Conservation (phyloP, 495 filamentous ascomycete species). For the Barbatosphaeria neglecta region DNA sequence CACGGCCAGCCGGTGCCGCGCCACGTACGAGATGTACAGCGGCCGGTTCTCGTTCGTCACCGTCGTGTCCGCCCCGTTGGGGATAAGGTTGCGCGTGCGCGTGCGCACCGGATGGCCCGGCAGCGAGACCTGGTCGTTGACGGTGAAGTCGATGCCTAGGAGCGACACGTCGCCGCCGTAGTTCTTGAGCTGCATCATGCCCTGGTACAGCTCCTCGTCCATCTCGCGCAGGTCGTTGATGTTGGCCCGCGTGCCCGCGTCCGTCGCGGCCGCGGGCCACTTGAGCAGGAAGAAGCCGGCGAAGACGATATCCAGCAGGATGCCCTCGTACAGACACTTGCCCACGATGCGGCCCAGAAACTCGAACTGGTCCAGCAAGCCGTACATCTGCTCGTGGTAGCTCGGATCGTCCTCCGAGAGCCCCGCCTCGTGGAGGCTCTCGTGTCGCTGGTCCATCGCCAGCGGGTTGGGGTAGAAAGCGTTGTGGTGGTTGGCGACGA, state of each 20-base stretch:
- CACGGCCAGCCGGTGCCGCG: constrained; percentile 68
- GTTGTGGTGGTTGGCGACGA: constrained; percentile 81
- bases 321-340: constrained; percentile 97
- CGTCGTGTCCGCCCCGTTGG: constrained; percentile 59
- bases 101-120: constrained; percentile 37
- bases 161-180: constrained; percentile 72
- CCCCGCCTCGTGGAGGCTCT: constrained; percentile 42
- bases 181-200: constrained; percentile 80
- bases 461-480: constrained; percentile 82
- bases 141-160: constrained; percentile 80
- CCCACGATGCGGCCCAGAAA: constrained; percentile 88
- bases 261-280: constrained; percentile 62
- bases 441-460: constrained; percentile 60
- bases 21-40: constrained; percentile 88
- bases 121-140: constrained; percentile 62
- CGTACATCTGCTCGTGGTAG: constrained; percentile 45
- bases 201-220: constrained; percentile 88
- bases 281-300: constrained; percentile 93
- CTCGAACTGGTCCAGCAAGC: constrained; percentile 68
- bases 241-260: constrained; percentile 70
- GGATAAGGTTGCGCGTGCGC: constrained; percentile 61
- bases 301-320: constrained; percentile 87
- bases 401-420: constrained; percentile 34
- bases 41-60: constrained; percentile 88
- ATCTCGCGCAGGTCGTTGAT: constrained; percentile 89